Evolutionary conservation across 805 yeast genomes (phyloP).

Genomic region (Cyberlindnera bimundalis): DNA sequence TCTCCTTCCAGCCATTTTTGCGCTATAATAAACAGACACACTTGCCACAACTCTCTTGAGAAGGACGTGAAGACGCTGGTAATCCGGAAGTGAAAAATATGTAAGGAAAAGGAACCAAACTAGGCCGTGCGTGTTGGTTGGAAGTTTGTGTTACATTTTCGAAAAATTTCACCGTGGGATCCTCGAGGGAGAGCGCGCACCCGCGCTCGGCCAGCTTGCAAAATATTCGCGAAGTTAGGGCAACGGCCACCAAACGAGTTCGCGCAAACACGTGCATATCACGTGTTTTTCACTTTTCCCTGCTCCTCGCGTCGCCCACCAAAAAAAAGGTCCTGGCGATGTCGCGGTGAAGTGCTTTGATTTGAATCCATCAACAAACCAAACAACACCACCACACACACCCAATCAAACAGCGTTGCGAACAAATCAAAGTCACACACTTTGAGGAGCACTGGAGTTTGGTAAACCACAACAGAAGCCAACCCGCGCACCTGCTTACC

Average conservation of each 20-base stretch:
- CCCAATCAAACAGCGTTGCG: too few species aligned
- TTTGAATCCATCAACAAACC: too few species aligned
- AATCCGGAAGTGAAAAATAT: conserved; percentile 29
- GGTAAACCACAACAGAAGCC: not conserved
- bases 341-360: not conserved
- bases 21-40: conserved; percentile 20
- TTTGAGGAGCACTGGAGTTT: not conserved
- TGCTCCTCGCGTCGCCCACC: conserved; percentile 1
- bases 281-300: conserved; percentile 11
- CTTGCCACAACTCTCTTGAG: conserved; percentile 12
- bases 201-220: not conserved
- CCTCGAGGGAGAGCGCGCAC: not conserved
- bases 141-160: too few species aligned
- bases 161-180: not conserved
- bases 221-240: not conserved
- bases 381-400: too few species aligned
- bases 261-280: conserved; percentile 21
- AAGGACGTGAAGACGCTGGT: conserved; percentile 29
- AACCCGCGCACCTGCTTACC: too few species aligned
- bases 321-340: not conserved
- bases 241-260: not conserved
- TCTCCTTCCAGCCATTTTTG: conserved; percentile 33
- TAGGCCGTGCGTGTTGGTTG: too few species aligned
- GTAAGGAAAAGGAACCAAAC: conserved; percentile 18
- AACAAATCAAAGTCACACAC: not conserved